phyloP scores from a whole-genome alignment of 129 eudicot species.

The Artemisia annua region DNA sequence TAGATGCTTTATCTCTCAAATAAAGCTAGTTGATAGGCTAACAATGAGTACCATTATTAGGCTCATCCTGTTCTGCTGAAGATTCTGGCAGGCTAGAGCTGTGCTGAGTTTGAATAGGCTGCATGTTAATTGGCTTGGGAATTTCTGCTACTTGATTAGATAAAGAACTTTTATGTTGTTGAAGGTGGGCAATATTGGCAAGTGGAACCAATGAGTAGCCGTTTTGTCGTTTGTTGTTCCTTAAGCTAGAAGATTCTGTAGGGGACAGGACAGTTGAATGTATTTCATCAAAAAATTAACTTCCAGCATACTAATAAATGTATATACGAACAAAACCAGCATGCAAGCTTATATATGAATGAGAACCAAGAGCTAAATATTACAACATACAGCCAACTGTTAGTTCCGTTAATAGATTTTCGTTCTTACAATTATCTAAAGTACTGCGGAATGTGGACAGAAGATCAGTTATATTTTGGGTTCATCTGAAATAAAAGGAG shows the following conservation, averaged over 20 bases:
- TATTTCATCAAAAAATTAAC: background rate
- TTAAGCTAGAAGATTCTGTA: conserved; percentile 28
- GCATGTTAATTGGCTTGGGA: background rate
- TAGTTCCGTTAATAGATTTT: too few species aligned
- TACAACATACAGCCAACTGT: background rate
- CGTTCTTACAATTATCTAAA: too few species aligned
- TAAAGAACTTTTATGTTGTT: conserved; percentile 16
- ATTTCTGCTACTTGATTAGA: conserved; percentile 17
- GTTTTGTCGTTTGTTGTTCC: conserved; percentile 14
- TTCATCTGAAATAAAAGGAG: too few species aligned
- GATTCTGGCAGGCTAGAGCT: conserved; percentile 34
- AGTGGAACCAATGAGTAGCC: conserved; percentile 8
- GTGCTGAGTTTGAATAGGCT: conserved; percentile 18
- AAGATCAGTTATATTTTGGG: too few species aligned
- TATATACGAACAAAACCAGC: background rate
- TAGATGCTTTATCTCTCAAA: conserved; percentile 4
- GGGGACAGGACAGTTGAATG: too few species aligned
- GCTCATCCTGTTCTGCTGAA: conserved; percentile 17
- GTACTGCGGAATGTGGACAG: too few species aligned
- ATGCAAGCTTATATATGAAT: too few species aligned
- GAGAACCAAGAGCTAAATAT: background rate
- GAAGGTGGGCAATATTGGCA: conserved; percentile 22
- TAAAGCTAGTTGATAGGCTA: background rate
- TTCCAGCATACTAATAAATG: background rate
- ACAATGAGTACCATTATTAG: too few species aligned